phyloP scores from a whole-genome alignment of 257 asterid genomes.

The Linaria vulgaris region DNA sequence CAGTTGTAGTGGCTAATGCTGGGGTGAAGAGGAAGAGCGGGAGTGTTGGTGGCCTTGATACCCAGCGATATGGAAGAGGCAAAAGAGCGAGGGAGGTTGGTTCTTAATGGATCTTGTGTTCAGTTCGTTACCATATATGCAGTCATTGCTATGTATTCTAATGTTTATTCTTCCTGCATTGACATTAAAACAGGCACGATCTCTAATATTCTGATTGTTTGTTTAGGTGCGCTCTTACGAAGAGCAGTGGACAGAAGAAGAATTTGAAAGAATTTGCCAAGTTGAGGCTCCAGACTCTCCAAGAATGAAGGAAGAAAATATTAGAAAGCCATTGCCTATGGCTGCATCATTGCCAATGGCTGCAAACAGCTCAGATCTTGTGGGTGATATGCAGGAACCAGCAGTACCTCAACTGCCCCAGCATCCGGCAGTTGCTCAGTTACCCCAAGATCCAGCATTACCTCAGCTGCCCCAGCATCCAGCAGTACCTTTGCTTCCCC shows the following conservation, averaged over 20 bases:
- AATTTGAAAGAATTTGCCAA: constrained; percentile 91
- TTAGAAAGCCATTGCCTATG: constrained; percentile 44
- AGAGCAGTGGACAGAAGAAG: constrained; percentile 99
- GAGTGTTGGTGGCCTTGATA: constrained; percentile 80
- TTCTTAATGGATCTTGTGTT: constrained; percentile 12
- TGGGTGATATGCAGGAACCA: constrained; percentile 43
- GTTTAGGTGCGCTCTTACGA: constrained; percentile 90
- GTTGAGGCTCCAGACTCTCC: constrained; percentile 84
- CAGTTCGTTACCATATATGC: not conserved
- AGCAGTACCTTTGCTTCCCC: constrained; percentile 36
- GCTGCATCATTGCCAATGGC: constrained; percentile 38
- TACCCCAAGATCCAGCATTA: too few species aligned
- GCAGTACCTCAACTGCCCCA: constrained; percentile 30
- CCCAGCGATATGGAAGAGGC: constrained; percentile 97
- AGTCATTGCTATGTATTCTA: not conserved
- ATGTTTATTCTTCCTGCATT: constrained; percentile 16
- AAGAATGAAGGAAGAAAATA: constrained; percentile 46
- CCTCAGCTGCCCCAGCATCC: constrained; percentile 8
- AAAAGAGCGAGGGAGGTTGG: constrained; percentile 97
- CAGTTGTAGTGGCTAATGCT: constrained; percentile 43
- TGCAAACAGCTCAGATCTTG: constrained; percentile 32
- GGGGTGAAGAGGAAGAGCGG: constrained; percentile 83
- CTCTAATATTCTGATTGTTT: constrained; percentile 29
- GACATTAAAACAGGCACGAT: not conserved
- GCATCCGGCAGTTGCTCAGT: too few species aligned